Percentiles rank a stretch among this genome's conserved stretches.
phyloP scores from a whole-genome alignment of 352 stramenopile genomes.

The Lagenidium sp. region DNA sequence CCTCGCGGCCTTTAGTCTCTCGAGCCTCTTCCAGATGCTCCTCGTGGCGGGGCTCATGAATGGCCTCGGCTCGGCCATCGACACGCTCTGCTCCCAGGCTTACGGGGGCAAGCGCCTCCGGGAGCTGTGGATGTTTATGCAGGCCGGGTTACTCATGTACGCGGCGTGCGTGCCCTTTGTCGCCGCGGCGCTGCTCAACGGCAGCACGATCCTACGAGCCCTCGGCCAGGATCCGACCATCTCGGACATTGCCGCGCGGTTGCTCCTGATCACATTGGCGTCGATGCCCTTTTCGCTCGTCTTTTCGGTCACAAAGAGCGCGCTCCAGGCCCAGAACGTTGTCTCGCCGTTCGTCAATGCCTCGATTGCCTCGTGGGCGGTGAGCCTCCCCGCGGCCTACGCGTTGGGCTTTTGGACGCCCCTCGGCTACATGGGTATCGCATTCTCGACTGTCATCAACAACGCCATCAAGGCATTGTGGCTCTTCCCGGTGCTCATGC shows the following conservation, averaged over 20 bases:
- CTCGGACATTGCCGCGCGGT: constrained; percentile 8
- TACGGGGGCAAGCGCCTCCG: constrained; percentile 20
- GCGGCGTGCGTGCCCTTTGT: constrained; percentile 10
- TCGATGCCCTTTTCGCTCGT: constrained; percentile 19
- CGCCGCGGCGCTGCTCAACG: constrained; percentile 11
- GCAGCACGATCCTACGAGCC: constrained; percentile 10
- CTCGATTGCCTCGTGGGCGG: constrained; percentile 10
- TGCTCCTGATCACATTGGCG: constrained; percentile 12
- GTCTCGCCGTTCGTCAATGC: constrained; percentile 21
- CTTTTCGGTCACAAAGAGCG: constrained; percentile 15
- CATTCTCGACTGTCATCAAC: constrained; percentile 16
- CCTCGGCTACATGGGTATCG: constrained; percentile 25
- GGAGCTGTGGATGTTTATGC: constrained; percentile 33
- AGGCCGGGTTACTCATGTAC: constrained; percentile 21
- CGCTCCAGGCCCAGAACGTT: constrained; percentile 29
- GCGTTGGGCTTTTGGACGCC: constrained; percentile 24
- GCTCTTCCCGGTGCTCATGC: constrained; percentile 13
- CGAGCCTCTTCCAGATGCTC: constrained; percentile 26
- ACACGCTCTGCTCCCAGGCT: constrained; percentile 31
- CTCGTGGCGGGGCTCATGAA: constrained; percentile 1
- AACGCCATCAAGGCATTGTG: constrained; percentile 17
- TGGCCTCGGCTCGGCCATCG: constrained; percentile 18
- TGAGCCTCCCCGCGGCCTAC: constrained; percentile 19
- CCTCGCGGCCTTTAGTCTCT: constrained; percentile 39
- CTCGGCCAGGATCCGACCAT: constrained; percentile 28